Percentiles rank a stretch among this genome's conserved stretches.
phyloP scores from a whole-genome alignment of 495 filamentous ascomycete species.

The Hypoxylon crocopeplum region DNA sequence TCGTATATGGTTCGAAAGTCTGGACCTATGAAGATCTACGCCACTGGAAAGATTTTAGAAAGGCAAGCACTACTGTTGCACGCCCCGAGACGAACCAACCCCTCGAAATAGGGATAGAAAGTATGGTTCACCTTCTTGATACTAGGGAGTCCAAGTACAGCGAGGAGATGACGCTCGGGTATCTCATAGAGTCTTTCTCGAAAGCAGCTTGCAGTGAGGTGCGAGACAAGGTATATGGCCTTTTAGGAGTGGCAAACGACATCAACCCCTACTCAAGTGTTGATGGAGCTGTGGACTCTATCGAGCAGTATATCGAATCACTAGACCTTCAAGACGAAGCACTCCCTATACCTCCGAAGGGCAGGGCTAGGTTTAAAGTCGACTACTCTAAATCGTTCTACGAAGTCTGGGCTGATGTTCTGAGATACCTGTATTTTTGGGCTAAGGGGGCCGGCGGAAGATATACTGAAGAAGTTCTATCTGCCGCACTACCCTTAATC shows the following conservation, averaged over 20 bases:
- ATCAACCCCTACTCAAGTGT: not conserved
- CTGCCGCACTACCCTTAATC: not conserved
- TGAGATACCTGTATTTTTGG: slow-evolving; percentile 1
- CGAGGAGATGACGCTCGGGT: not conserved
- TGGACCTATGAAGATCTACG: not conserved
- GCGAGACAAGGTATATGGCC: slow-evolving; percentile 1
- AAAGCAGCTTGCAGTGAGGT: not conserved
- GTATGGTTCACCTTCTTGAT: not conserved
- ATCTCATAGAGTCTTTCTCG: slow-evolving; percentile 1
- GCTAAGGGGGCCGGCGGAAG: not conserved
- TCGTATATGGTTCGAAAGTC: not conserved
- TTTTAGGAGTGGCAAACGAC: slow-evolving; percentile 5
- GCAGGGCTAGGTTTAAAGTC: not conserved
- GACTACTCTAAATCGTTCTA: slow-evolving; percentile 1
- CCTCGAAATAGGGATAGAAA: not conserved
- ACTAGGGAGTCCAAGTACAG: not conserved
- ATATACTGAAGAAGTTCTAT: not conserved
- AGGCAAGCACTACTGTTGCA: not conserved
- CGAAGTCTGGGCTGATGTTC: slow-evolving; percentile 4
- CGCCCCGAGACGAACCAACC: not conserved
- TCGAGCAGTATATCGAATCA: not conserved
- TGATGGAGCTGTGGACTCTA: not conserved
- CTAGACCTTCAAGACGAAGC: not conserved
- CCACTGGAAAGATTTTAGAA: not conserved
- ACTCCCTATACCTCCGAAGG: not conserved